Percentiles rank a stretch among this genome's conserved stretches.
phyloP scores from a whole-genome alignment of 2,329 filamentous ascomycete genomes.

The Verticillium dahliae region DNA sequence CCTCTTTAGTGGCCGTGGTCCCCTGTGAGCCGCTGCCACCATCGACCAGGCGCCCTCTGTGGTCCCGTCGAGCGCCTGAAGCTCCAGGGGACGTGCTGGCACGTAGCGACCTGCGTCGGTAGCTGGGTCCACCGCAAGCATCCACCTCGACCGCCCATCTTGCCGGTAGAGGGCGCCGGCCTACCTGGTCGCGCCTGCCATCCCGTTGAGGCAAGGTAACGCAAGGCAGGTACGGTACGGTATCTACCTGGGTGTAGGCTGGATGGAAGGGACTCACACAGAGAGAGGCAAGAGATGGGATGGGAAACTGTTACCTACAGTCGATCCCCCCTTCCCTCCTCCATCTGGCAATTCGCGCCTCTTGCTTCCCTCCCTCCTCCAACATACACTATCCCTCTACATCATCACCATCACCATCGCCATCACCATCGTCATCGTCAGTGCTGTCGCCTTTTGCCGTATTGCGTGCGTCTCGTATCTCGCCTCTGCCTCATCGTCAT shows the following conservation, averaged over 20 bases:
- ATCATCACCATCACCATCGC: not conserved
- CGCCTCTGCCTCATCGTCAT: too few relatives aligned
- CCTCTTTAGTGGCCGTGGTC: not conserved
- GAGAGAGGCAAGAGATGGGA: not conserved
- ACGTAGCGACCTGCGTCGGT: not conserved
- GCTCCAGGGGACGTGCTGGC: not conserved
- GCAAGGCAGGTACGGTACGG: too few relatives aligned
- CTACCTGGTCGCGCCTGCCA: not conserved
- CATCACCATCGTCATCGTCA: not conserved
- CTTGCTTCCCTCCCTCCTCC: constrained; percentile 1
- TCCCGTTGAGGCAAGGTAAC: not conserved
- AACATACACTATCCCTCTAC: not conserved
- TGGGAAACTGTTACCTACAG: constrained; percentile 4
- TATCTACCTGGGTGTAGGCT: too few relatives aligned
- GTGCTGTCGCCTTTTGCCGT: too few relatives aligned
- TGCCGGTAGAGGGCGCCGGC: not conserved
- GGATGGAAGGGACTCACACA: too few relatives aligned
- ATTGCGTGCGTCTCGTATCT: too few relatives aligned
- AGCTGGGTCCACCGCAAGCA: not conserved
- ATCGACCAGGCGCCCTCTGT: too few relatives aligned
- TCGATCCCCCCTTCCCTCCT: constrained; percentile 5
- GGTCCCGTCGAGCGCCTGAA: too few relatives aligned
- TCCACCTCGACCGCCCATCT: not conserved
- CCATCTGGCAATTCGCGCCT: constrained; percentile 2
- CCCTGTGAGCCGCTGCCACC: not conserved